These are phyloP conservation scores for Pseudozyma hubeiensis DNA, from an alignment of 1,284 basidiomycete genomes.

Conservation along the genomic window DNA sequence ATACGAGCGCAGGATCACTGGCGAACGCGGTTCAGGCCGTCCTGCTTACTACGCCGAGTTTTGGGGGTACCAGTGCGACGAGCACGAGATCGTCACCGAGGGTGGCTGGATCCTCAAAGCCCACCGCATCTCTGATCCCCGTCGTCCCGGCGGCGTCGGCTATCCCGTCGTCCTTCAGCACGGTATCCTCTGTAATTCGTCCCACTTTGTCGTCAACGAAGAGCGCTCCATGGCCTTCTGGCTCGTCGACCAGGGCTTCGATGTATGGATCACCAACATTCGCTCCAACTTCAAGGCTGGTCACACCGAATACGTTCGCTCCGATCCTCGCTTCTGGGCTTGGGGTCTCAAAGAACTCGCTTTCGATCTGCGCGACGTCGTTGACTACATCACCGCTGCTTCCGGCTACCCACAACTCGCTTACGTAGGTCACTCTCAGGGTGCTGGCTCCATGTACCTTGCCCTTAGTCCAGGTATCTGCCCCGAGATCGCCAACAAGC, in stretches of 20 bases:
- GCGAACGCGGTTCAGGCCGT: constrained; percentile 62
- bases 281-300: constrained; percentile 66
- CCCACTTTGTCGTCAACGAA: constrained; percentile 65
- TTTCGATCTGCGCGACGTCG: constrained; percentile 63
- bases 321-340: constrained; percentile 68
- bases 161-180: constrained; percentile 68
- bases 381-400: constrained; percentile 63
- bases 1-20: constrained; percentile 67
- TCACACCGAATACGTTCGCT: constrained; percentile 61
- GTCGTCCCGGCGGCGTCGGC: constrained; percentile 58
- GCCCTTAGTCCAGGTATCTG: constrained; percentile 64
- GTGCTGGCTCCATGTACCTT: constrained; percentile 66
- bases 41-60: constrained; percentile 67
- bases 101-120: constrained; percentile 68
- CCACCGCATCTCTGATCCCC: constrained; percentile 67
- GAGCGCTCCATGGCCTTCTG: constrained; percentile 68
- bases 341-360: constrained; percentile 68
- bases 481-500: constrained; percentile 64
- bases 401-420: constrained; percentile 61
- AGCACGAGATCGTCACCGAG: constrained; percentile 65
- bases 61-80: constrained; percentile 69
- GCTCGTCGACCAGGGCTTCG: constrained; percentile 68
- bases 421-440: constrained; percentile 67
- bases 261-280: constrained; percentile 68
- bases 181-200: constrained; percentile 67